Percentiles rank a stretch among this genome's conserved stretches.
phyloP scores from a whole-genome alignment of 2,329 filamentous ascomycete genomes.

The Fusarium agapanthi region DNA sequence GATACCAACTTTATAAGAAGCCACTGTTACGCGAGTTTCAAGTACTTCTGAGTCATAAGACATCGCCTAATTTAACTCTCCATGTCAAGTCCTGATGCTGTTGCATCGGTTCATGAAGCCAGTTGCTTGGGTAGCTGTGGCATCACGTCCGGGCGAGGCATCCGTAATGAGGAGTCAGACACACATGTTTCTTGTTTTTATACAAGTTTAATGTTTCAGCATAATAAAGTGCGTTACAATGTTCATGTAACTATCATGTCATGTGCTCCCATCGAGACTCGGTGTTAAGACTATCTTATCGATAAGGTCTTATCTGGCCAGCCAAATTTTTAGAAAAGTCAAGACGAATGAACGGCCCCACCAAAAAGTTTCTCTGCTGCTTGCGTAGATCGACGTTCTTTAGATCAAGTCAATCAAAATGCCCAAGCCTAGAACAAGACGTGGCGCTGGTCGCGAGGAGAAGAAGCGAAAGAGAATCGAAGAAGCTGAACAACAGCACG shows the following conservation, averaged over 20 bases:
- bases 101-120: not conserved
- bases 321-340: constrained; percentile 32
- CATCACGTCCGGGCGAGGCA: not conserved
- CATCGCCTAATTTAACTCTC: not conserved
- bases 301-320: constrained; percentile 30
- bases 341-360: constrained; percentile 26
- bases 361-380: constrained; percentile 17
- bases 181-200: not conserved
- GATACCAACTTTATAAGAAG: not conserved
- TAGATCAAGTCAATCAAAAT: constrained; percentile 41
- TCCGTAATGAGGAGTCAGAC: not conserved
- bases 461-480: constrained; percentile 52
- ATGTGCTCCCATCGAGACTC: not conserved
- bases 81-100: not conserved
- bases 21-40: not conserved
- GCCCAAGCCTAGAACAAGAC: constrained; percentile 56
- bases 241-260: not conserved
- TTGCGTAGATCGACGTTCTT: constrained; percentile 1
- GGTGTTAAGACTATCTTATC: not conserved
- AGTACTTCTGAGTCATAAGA: not conserved
- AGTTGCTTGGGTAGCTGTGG: not conserved
- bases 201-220: not conserved
- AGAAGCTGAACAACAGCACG: constrained; percentile 30
- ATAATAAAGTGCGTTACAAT: not conserved
- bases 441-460: constrained; percentile 51